Evolutionary conservation across 331 rosid species (phyloP).

Genomic region (Phaseolus coccineus): DNA sequence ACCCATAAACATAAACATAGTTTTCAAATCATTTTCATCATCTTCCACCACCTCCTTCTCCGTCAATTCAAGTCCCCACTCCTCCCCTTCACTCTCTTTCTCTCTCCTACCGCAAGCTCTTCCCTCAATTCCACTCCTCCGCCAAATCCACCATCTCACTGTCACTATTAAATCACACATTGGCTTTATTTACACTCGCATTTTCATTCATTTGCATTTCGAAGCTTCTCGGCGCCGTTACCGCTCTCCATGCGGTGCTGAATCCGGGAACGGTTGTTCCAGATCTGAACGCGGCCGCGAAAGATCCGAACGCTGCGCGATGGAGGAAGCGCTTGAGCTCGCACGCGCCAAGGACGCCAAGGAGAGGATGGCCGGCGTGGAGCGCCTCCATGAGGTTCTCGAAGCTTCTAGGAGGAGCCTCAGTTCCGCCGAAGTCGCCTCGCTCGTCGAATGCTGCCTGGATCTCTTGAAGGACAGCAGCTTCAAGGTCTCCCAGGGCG

Average conservation of each 20-base stretch:
- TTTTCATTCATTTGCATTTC: conserved; percentile 20
- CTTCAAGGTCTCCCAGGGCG: conserved; percentile 94
- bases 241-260: conserved; percentile 37
- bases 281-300: conserved; percentile 72
- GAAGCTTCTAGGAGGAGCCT: conserved; percentile 91
- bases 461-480: conserved; percentile 95
- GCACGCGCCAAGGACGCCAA: conserved; percentile 94
- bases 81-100: conserved; percentile 33
- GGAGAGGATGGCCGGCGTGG: conserved; percentile 98
- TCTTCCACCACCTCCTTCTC: conserved; percentile 49
- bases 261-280: conserved; percentile 31
- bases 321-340: conserved; percentile 96
- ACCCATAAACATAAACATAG: conserved; percentile 38
- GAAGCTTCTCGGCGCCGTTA: background rate
- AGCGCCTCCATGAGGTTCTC: conserved; percentile 81
- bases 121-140: conserved; percentile 37
- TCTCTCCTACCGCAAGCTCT: background rate
- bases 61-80: conserved; percentile 30
- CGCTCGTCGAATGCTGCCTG: conserved; percentile 86
- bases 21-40: conserved; percentile 36
- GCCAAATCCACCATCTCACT: background rate
- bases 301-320: conserved; percentile 67
- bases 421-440: conserved; percentile 69
- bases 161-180: conserved; percentile 23
- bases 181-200: conserved; percentile 2